Evolutionary conservation across 75 land plant species (phyloP).

Genomic region (Pinus taeda): DNA sequence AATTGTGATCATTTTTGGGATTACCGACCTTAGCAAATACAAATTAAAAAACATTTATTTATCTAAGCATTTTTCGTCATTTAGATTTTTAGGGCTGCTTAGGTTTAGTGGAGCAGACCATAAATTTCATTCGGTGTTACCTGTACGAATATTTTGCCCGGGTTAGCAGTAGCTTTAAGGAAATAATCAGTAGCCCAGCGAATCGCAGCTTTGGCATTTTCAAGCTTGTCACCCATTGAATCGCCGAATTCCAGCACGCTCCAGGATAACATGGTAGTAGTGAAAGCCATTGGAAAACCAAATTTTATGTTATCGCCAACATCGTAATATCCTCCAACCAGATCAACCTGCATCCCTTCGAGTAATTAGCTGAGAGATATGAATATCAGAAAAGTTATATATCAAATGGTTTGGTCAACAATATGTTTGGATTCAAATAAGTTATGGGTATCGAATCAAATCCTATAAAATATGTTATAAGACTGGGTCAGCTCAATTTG

Average conservation of each 20-base stretch:
- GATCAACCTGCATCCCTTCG: slow-evolving; percentile 9
- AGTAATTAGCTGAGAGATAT: too few relatives aligned
- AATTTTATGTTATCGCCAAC: slow-evolving; percentile 94
- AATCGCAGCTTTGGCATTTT: slow-evolving; percentile 55
- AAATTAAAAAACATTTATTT: not conserved
- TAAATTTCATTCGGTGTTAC: slow-evolving; percentile 14
- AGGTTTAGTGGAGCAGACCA: not conserved
- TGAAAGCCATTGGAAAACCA: slow-evolving; percentile 92
- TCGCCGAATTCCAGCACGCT: slow-evolving; percentile 70
- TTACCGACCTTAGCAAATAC: slow-evolving; percentile 44
- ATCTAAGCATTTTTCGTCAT: not conserved
- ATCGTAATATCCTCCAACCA: slow-evolving; percentile 94
- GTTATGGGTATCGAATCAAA: too few relatives aligned
- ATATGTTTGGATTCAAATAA: too few relatives aligned
- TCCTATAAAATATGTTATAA: too few relatives aligned
- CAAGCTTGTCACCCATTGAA: slow-evolving; percentile 41
- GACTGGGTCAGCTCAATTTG: too few relatives aligned
- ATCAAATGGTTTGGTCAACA: too few relatives aligned
- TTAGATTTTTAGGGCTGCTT: not conserved
- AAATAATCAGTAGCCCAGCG: not conserved
- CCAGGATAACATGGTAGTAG: slow-evolving; percentile 89
- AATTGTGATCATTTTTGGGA: slow-evolving; percentile 56
- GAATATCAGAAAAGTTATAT: too few relatives aligned
- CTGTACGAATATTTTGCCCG: slow-evolving; percentile 39
- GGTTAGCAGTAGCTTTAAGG: slow-evolving; percentile 57